Evolutionary conservation across 192 early-diverging fungal genomes (phyloP), one percentile per base, ranked within the genome.

Genomic region (Geosiphon pyriformis): DNA sequence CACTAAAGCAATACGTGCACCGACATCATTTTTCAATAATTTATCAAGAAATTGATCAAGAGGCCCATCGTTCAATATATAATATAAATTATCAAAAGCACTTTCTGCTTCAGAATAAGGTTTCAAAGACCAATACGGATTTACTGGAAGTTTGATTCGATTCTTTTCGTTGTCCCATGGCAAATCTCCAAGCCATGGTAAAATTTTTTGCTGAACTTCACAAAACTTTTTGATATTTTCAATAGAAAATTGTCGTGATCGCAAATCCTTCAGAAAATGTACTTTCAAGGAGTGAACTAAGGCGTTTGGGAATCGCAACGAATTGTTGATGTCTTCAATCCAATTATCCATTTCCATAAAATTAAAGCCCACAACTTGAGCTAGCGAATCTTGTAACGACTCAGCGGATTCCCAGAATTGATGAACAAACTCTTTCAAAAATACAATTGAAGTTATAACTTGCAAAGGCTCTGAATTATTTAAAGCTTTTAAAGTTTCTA

Each of bases 191-290:
- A 70, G 25, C 69, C 69, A 70, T 3, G 69, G 69, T 15, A 70
- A 46, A 7, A 32, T 22, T 20, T 63, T 6, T 29, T 55, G 32
- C 1, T 50, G 50, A 32, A 27, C 26, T 20, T 48, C 22, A 34
- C 61, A 65, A 63, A 70, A 70, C 37, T 50, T 50, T 25, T 50
- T 61, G 2, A 70, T 29, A 22, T 70, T 51, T 34, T 66, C 50
- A n/a, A 70, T 52, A 25, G 53, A 50, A 54, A 65, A 64, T 29
- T 17, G 37, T 27, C 22, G 32, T 23, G 25, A 46, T 15, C 62
- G 61, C 4, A 70, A 15, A 31, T 33, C 17, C 30, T 54, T 33
- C 20, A 70, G 20, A 17, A 70, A 70, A 30, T 70, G 65, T 29
- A 65, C 27, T 29, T 54, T 35, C 15, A 70, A 33, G 4, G 52